Percentiles rank a stretch among this genome's conserved stretches.
Evolutionary conservation across 2,329 filamentous ascomycete species (phyloP).

Genomic region (Neonectria faginata): DNA sequence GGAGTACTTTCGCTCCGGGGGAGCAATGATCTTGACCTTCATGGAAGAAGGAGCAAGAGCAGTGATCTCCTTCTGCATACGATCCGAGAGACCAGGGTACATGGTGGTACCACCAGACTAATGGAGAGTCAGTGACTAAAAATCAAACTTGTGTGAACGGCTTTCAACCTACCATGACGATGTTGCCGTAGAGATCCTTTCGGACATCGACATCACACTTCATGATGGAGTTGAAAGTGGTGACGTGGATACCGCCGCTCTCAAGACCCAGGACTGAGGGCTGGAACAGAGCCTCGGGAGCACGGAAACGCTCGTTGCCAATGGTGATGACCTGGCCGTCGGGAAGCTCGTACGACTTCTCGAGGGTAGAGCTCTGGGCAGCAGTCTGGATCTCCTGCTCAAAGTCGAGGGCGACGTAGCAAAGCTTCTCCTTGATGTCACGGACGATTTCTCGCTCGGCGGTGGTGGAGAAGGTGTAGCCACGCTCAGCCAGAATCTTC

Average conservation of each 20-base stretch:
- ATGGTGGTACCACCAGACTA: conserved; percentile 99
- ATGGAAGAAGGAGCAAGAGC: conserved; percentile 98
- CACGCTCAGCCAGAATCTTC: conserved; percentile 99
- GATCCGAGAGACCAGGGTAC: conserved; percentile 99
- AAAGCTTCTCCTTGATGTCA: conserved; percentile 99
- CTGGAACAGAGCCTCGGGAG: conserved; percentile 99
- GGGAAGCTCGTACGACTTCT: conserved; percentile 99
- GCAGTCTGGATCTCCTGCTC: conserved; percentile 99
- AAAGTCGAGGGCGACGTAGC: conserved; percentile 99
- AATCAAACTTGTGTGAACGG: conserved; percentile 6
- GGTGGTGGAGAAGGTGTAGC: conserved; percentile 99
- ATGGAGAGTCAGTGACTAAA: conserved; percentile 48
- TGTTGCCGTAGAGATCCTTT: conserved; percentile 99
- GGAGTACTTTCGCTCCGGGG: conserved; percentile 99
- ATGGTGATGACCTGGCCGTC: conserved; percentile 99
- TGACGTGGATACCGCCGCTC: conserved; percentile 98
- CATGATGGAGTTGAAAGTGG: conserved; percentile 99
- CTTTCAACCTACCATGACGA: conserved; percentile 91
- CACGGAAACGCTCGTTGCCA: conserved; percentile 99
- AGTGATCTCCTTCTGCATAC: conserved; percentile 99
- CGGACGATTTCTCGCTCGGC: conserved; percentile 99
- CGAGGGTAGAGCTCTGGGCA: conserved; percentile 96
- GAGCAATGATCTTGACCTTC: conserved; percentile 99
- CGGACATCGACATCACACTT: conserved; percentile 99
- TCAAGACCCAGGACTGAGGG: conserved; percentile 98